Conservation (phyloP, 1,284 basidiomycete genomes). For the Ganoderma lucidum region DNA sequence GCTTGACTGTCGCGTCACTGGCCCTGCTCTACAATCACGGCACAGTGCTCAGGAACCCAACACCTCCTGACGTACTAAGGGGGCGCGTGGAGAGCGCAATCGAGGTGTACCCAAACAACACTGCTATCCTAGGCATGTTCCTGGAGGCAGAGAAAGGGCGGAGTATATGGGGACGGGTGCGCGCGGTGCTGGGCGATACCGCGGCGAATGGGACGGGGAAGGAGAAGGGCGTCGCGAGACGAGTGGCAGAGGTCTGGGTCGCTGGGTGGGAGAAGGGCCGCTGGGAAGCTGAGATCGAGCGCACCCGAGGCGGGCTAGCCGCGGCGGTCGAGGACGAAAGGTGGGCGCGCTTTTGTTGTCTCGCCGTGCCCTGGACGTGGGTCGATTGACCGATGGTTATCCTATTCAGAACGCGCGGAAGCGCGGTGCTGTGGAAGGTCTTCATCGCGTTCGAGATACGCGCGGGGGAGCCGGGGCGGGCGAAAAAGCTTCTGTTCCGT, state of each 20-base stretch:
- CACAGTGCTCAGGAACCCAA: conserved; percentile 59
- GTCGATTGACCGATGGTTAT: conserved; percentile 14
- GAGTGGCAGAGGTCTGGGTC: conserved; percentile 77
- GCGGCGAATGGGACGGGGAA: conserved; percentile 38
- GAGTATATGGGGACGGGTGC: conserved; percentile 75
- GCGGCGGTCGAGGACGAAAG: conserved; percentile 70
- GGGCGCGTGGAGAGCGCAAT: conserved; percentile 65
- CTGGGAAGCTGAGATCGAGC: conserved; percentile 74
- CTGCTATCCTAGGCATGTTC: conserved; percentile 78
- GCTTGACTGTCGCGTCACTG: conserved; percentile 63
- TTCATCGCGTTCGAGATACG: conserved; percentile 87
- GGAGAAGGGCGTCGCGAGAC: conserved; percentile 64
- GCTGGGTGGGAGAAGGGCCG: conserved; percentile 77
- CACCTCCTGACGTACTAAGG: conserved; percentile 67
- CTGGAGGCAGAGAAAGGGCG: conserved; percentile 81
- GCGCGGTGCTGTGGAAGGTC: conserved; percentile 79
- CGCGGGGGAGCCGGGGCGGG: conserved; percentile 63
- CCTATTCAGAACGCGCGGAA: conserved; percentile 66
- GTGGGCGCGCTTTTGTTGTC: conserved; percentile 35
- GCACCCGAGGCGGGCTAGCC: conserved; percentile 69
- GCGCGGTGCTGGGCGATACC: conserved; percentile 57
- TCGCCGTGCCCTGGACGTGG: not conserved
- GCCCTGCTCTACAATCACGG: conserved; percentile 72
- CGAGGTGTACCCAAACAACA: conserved; percentile 73
- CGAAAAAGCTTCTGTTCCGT: conserved; percentile 82